Percentiles rank a stretch among this genome's conserved stretches.
phyloP scores from a whole-genome alignment of 306 rosid species.

The Mucuna pruriens region DNA sequence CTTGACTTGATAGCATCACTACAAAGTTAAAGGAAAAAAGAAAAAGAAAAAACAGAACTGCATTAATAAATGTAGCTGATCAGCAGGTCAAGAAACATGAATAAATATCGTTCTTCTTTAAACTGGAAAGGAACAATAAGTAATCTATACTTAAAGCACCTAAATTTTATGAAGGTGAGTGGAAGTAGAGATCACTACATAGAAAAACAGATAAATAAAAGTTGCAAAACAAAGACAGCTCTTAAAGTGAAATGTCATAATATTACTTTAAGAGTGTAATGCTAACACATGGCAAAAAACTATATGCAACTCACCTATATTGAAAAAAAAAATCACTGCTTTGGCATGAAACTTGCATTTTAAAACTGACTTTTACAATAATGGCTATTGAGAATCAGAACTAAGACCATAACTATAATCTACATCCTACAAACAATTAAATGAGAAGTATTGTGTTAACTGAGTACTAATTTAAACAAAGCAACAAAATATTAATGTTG shows the following conservation, averaged over 20 bases:
- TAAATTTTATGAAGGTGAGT: neutral
- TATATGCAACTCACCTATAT: neutral
- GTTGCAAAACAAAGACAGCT: neutral
- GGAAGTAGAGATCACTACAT: neutral
- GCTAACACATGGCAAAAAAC: neutral
- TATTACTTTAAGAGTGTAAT: neutral
- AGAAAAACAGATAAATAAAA: neutral
- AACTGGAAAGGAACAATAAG: neutral
- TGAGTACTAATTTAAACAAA: neutral
- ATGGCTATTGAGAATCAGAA: slow-evolving; percentile 19
- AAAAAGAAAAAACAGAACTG: neutral
- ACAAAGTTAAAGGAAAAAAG: neutral
- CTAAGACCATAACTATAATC: slow-evolving; percentile 1
- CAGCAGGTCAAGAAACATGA: neutral
- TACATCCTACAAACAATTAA: neutral
- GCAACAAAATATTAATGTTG: neutral
- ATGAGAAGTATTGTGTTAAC: neutral
- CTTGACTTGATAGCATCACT: neutral
- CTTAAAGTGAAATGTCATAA: neutral
- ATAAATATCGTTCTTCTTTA: neutral
- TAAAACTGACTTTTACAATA: neutral
- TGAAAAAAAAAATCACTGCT: neutral
- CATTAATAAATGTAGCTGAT: neutral
- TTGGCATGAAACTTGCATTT: slow-evolving; percentile 14
- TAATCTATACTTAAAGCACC: neutral